These are phyloP conservation scores for Vaccinium myrtillus DNA, from an alignment of 148 eudicot species.

Conservation along the genomic window DNA sequence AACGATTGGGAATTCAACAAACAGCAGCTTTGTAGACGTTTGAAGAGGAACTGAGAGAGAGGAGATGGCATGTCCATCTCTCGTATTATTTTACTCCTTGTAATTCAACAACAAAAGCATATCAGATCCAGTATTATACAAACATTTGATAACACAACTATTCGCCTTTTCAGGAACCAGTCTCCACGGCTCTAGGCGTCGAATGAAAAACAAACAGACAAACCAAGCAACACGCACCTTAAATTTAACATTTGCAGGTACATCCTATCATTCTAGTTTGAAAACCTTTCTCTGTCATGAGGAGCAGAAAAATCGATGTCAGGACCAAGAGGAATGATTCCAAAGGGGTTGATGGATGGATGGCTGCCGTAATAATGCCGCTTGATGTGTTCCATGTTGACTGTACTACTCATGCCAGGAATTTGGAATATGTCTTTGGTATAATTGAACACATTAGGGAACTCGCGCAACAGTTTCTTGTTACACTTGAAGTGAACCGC, in stretches of 20 bases:
- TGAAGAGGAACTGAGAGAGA: neutral
- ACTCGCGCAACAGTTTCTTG: slow-evolving; percentile 72
- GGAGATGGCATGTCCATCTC: neutral
- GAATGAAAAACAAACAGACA: neutral
- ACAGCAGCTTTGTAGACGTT: neutral
- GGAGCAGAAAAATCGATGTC: slow-evolving; percentile 69
- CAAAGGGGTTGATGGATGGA: slow-evolving; percentile 66
- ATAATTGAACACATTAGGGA: slow-evolving; percentile 78
- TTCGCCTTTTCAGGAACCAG: neutral
- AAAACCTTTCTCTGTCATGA: slow-evolving; percentile 57
- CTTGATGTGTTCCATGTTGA: slow-evolving; percentile 82
- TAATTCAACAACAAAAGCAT: neutral
- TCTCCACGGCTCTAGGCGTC: neutral
- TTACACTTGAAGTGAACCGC: slow-evolving; percentile 93
- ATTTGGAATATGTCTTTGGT: slow-evolving; percentile 80
- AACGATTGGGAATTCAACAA: neutral
- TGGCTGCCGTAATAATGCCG: slow-evolving; percentile 81
- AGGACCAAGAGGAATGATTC: slow-evolving; percentile 76
- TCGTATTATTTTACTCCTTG: neutral
- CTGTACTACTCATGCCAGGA: slow-evolving; percentile 71
- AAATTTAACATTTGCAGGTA: neutral
- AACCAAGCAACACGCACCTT: neutral
- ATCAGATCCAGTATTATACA: neutral
- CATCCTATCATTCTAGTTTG: slow-evolving; percentile 18
- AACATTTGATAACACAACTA: neutral